Evolutionary conservation across 2,329 filamentous ascomycete species (phyloP).

Genomic region (Penicillium sp.): DNA sequence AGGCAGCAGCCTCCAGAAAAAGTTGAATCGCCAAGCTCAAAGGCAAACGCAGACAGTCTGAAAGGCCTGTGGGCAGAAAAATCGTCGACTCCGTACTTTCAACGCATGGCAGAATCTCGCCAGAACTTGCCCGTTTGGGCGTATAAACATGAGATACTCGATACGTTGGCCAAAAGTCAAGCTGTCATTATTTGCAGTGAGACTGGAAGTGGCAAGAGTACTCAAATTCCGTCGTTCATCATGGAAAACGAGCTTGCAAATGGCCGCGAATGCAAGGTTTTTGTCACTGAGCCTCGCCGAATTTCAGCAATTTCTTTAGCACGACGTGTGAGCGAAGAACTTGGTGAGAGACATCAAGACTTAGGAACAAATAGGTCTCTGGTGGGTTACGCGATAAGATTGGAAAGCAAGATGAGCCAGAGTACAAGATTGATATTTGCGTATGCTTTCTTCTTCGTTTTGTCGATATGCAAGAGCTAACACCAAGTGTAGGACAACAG

Average conservation of each 20-base stretch:
- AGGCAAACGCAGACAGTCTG: slow-evolving; percentile 38
- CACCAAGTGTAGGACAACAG: slow-evolving; percentile 46
- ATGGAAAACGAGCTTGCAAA: slow-evolving; percentile 81
- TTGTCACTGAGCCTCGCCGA: slow-evolving; percentile 89
- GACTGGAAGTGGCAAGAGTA: slow-evolving; percentile 95
- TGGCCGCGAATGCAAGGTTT: slow-evolving; percentile 82
- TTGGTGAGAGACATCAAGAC: slow-evolving; percentile 79
- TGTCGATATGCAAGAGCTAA: slow-evolving; percentile 13
- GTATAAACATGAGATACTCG: slow-evolving; percentile 73
- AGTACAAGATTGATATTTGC: slow-evolving; percentile 87
- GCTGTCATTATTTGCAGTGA: slow-evolving; percentile 94
- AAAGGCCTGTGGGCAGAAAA: slow-evolving; percentile 52
- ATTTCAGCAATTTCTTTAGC: slow-evolving; percentile 96
- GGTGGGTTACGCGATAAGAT: slow-evolving; percentile 87
- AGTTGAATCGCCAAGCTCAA: slow-evolving; percentile 21
- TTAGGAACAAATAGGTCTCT: slow-evolving; percentile 78
- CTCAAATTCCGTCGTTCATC: slow-evolving; percentile 91
- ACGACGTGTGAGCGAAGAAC: slow-evolving; percentile 86
- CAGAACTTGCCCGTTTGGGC: slow-evolving; percentile 85
- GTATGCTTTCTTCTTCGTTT: slow-evolving; percentile 43
- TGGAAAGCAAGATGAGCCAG: slow-evolving; percentile 80
- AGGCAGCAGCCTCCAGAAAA: slow-evolving; percentile 25
- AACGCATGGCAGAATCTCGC: slow-evolving; percentile 73
- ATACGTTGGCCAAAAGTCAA: slow-evolving; percentile 72
- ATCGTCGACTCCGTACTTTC: slow-evolving; percentile 55